Evolutionary conservation across 108 stramenopile species (phyloP).

Genomic region (Skeletonema potamos): DNA sequence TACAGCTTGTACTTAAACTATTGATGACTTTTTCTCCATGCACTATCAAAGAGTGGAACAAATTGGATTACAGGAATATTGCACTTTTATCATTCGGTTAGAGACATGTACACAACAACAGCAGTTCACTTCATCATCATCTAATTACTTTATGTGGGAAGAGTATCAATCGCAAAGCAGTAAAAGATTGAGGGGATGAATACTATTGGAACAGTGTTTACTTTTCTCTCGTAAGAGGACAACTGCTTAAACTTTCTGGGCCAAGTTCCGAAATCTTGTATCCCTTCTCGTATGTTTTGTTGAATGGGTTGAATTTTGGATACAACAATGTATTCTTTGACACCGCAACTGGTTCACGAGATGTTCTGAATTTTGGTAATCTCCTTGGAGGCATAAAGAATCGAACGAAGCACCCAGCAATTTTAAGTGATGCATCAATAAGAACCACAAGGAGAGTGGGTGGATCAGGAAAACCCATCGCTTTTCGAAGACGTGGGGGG

Average conservation of each 20-base stretch:
- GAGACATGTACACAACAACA: too few species aligned
- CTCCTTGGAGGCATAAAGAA: not conserved
- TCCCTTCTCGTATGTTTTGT: constrained; percentile 3
- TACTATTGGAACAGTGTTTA: too few species aligned
- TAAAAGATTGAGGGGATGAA: too few species aligned
- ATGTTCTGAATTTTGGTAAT: not conserved
- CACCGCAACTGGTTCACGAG: not conserved
- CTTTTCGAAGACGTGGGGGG: constrained; percentile 15
- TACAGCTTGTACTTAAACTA: too few species aligned
- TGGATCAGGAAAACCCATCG: constrained; percentile 19
- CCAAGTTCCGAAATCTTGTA: constrained; percentile 4
- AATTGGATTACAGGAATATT: too few species aligned
- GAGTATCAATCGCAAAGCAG: too few species aligned
- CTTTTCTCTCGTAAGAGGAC: too few species aligned
- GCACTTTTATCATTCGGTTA: too few species aligned
- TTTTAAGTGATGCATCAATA: not conserved
- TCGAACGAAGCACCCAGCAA: not conserved
- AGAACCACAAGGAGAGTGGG: not conserved
- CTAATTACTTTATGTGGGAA: too few species aligned
- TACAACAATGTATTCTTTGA: not conserved
- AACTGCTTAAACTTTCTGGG: constrained; percentile 3
- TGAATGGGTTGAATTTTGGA: not conserved
- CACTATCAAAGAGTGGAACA: too few species aligned
- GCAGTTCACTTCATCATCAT: too few species aligned
- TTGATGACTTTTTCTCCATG: too few species aligned